phyloP scores from a whole-genome alignment of 2,329 filamentous ascomycete genomes.

The Didymella glomerata region DNA sequence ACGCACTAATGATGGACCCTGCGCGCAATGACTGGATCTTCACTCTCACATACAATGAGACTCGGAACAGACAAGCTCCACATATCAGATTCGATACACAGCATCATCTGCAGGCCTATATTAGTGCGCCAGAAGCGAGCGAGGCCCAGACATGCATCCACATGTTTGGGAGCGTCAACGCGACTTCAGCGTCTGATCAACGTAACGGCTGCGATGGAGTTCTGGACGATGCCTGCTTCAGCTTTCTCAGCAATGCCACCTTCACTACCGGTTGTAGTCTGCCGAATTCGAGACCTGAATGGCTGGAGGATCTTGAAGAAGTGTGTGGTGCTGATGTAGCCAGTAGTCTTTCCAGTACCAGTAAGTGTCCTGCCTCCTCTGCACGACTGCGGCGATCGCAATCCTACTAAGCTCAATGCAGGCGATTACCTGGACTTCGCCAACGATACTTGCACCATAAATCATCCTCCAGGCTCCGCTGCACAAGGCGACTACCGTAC shows the following conservation, averaged over 20 bases:
- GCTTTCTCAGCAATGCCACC: not conserved
- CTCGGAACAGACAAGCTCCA: not conserved
- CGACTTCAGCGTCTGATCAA: conserved; percentile 3
- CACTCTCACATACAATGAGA: conserved; percentile 17
- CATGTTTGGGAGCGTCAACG: conserved; percentile 15
- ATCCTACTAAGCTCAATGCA: not conserved
- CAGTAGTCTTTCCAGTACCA: not conserved
- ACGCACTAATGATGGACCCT: conserved; percentile 22
- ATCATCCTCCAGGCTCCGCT: conserved; percentile 4
- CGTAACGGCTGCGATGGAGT: conserved; percentile 16
- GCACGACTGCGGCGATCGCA: not conserved
- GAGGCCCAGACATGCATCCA: conserved; percentile 8
- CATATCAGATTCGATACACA: not conserved
- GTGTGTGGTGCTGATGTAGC: not conserved
- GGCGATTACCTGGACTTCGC: not conserved
- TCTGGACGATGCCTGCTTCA: conserved; percentile 6
- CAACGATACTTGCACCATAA: conserved; percentile 4
- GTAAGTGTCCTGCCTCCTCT: not conserved
- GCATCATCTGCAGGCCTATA: not conserved
- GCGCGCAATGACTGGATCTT: conserved; percentile 15
- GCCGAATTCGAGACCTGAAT: not conserved
- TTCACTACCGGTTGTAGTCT: conserved; percentile 3
- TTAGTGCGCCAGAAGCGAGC: conserved; percentile 7
- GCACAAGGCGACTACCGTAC: conserved; percentile 6
- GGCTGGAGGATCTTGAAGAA: not conserved